Percentiles rank a stretch among this genome's conserved stretches.
Evolutionary conservation across 495 filamentous ascomycete species (phyloP).

Genomic region (Aspergillus egyptiacus): DNA sequence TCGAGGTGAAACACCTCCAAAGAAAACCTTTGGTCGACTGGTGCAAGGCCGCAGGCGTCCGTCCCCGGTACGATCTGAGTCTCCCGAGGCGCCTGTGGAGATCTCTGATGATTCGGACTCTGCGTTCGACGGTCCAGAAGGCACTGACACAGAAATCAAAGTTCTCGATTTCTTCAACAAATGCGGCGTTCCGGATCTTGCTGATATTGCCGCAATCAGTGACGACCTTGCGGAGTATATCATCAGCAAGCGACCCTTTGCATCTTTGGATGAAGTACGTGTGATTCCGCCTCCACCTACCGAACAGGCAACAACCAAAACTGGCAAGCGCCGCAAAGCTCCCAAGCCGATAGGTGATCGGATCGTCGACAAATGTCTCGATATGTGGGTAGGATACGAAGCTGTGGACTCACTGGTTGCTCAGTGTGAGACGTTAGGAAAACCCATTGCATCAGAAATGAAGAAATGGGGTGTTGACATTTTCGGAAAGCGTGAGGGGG

Average conservation of each 20-base stretch:
- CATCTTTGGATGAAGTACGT: conserved; percentile 54
- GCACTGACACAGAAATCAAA: conserved; percentile 43
- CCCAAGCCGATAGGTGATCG: conserved; percentile 59
- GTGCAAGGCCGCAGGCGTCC: conserved; percentile 50
- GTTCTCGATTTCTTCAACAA: conserved; percentile 81
- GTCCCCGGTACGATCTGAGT: conserved; percentile 40
- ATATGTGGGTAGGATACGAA: conserved; percentile 68
- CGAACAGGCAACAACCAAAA: conserved; percentile 42
- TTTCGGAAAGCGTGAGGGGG: conserved; percentile 60
- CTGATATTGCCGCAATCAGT: conserved; percentile 68
- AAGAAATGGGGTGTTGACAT: conserved; percentile 73
- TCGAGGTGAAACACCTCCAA: conserved; percentile 26
- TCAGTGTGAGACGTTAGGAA: conserved; percentile 63
- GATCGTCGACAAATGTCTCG: conserved; percentile 63
- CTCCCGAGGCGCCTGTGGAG: conserved; percentile 31
- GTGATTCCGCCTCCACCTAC: conserved; percentile 46
- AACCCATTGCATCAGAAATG: conserved; percentile 62
- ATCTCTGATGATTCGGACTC: conserved; percentile 56
- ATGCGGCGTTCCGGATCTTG: conserved; percentile 63
- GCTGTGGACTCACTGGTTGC: conserved; percentile 75
- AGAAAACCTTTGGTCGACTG: conserved; percentile 46
- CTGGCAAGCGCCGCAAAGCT: conserved; percentile 42
- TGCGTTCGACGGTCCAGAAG: conserved; percentile 32
- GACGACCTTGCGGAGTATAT: conserved; percentile 61
- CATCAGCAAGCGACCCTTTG: conserved; percentile 64